phyloP scores from a whole-genome alignment of 2,329 filamentous ascomycete species.

The Aspergillus sp. region DNA sequence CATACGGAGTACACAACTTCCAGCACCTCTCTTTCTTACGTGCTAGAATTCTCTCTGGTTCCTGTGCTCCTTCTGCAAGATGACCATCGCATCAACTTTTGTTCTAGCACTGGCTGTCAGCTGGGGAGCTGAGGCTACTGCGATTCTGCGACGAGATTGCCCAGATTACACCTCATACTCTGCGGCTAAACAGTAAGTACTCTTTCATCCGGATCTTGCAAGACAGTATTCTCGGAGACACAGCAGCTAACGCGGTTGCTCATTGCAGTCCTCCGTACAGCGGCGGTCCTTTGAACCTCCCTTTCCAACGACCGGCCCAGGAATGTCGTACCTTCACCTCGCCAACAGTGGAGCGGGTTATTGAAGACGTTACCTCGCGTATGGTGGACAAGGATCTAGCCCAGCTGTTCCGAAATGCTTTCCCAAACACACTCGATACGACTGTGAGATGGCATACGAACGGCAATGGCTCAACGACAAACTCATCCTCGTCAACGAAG shows the following conservation, averaged over 20 bases:
- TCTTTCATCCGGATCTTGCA: conserved; percentile 1
- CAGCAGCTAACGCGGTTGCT: not conserved
- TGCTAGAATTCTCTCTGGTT: not conserved
- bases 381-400: conserved; percentile 84
- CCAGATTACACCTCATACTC: conserved; percentile 61
- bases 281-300: conserved; percentile 68
- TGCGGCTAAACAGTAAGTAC: conserved; percentile 51
- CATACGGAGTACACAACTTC: not conserved
- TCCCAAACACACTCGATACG: conserved; percentile 84
- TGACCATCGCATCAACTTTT: conserved; percentile 4
- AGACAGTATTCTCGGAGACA: not conserved
- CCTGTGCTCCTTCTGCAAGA: not conserved
- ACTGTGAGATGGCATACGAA: conserved; percentile 82
- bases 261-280: conserved; percentile 64
- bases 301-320: conserved; percentile 74
- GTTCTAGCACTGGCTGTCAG: conserved; percentile 10
- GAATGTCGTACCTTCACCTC: conserved; percentile 88
- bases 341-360: conserved; percentile 78
- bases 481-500: conserved; percentile 26
- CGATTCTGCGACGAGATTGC: conserved; percentile 44
- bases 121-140: conserved; percentile 8
- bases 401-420: conserved; percentile 89
- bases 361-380: conserved; percentile 68
- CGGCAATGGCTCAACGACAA: conserved; percentile 48
- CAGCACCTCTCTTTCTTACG: not conserved